Conservation (phyloP, 208 protist species). For the Spongospora subterranea region DNA sequence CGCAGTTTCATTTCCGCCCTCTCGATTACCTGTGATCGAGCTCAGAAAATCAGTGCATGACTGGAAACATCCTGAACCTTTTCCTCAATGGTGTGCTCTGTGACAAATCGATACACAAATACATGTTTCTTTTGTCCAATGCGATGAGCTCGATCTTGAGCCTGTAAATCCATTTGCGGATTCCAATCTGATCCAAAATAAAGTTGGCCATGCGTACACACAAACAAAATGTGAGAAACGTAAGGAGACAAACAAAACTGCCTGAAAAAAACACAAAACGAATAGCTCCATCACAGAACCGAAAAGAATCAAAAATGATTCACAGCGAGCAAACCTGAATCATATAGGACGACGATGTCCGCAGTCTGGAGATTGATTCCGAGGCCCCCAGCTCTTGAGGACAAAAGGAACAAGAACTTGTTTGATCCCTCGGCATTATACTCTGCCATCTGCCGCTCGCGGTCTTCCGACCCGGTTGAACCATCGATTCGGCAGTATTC, state of each 20-base stretch:
- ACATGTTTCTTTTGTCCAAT: conserved; percentile 91
- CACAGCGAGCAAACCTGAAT: conserved; percentile 70
- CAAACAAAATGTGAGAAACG: no score
- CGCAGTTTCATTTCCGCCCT: conserved; percentile 96
- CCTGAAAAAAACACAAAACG: no score
- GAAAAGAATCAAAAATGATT: neutral
- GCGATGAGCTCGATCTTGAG: conserved; percentile 88
- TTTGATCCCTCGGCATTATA: conserved; percentile 84
- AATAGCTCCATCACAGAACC: no score
- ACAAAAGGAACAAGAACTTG: conserved; percentile 65
- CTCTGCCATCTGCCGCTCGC: conserved; percentile 84
- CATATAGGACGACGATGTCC: conserved; percentile 97
- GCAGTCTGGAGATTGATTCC: conserved; percentile 98
- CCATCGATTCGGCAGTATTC: conserved; percentile 83
- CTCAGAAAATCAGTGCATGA: neutral
- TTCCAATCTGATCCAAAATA: conserved; percentile 91
- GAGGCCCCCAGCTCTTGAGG: conserved; percentile 89
- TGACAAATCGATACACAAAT: conserved; percentile 93
- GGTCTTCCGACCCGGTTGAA: conserved; percentile 68
- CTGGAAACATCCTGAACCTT: conserved; percentile 71
- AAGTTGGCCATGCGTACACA: no score
- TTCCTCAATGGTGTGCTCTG: conserved; percentile 95
- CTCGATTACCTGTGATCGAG: conserved; percentile 76
- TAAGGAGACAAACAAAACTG: no score
- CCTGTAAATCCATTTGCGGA: conserved; percentile 97